These are phyloP conservation scores for Arthrinium phaeospermum DNA, from an alignment of 2,329 filamentous ascomycete species.

Conservation along the genomic window DNA sequence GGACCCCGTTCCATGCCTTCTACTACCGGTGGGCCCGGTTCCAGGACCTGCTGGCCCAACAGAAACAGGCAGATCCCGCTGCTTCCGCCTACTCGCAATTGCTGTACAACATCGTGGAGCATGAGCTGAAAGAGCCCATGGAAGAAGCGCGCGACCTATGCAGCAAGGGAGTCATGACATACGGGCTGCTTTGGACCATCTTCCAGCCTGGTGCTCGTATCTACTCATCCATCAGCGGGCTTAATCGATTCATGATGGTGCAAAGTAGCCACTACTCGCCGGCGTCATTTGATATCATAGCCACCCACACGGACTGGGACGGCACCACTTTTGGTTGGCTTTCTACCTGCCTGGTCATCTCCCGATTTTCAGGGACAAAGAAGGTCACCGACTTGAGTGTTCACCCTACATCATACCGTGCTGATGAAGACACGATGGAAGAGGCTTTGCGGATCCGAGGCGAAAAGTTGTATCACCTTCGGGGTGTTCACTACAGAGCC, in stretches of 20 bases:
- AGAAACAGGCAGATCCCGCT: conserved; percentile 38
- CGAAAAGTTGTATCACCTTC: neutral
- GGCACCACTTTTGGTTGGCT: conserved; percentile 50
- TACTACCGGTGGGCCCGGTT: conserved; percentile 68
- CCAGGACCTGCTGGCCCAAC: conserved; percentile 47
- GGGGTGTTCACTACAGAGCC: neutral
- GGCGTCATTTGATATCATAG: conserved; percentile 31
- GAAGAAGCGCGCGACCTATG: conserved; percentile 56
- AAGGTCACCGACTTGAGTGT: neutral
- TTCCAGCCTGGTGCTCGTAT: conserved; percentile 49
- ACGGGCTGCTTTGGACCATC: conserved; percentile 59
- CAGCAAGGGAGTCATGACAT: conserved; percentile 58
- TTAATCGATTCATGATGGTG: conserved; percentile 48
- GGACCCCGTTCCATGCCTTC: conserved; percentile 65
- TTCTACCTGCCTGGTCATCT: neutral
- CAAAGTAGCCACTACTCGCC: conserved; percentile 43
- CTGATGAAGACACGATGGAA: neutral
- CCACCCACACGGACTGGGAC: conserved; percentile 53
- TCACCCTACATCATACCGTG: neutral
- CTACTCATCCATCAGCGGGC: conserved; percentile 38
- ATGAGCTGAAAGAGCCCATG: conserved; percentile 58
- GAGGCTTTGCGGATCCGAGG: neutral
- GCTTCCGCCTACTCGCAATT: conserved; percentile 49
- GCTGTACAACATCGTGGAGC: conserved; percentile 53
- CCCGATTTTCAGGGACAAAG: neutral